Evolutionary conservation across 306 rosid genomes (phyloP), one percentile per base, ranked within the genome.

Genomic region (Heteromeles arbutifolia): DNA sequence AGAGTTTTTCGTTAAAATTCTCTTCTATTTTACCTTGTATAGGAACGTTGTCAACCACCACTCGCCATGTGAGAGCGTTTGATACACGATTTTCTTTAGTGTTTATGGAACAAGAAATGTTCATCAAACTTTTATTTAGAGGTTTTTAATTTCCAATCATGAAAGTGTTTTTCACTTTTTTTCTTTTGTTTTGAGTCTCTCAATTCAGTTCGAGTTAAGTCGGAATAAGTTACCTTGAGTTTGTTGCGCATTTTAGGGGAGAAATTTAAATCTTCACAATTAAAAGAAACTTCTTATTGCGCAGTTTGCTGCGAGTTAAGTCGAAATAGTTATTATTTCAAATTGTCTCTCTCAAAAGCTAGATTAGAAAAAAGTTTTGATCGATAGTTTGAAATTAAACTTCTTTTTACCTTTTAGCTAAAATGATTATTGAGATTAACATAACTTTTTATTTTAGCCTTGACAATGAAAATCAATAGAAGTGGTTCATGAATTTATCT

Each of bases 21-120:
- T n/a, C n/a, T n/a, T 59, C 21, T 67, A 75, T 85, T 48, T 82
- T 83, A 67, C 71, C 84, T 67, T 41, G 2, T 2, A 29, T 28
- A 9, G 78, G 83, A 64, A 83, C 68, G 19, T 4, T 25, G 21
- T 37, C 54, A 34, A n/a, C 4, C 50, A 58, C 82, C 91, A 85
- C 91, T 90, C 90, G 77, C 90, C 66, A 26, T 53, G 0, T 4
- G 2, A 63, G 29, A 6, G 73, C 63, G 58, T 26, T 57, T 34
- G 11, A n/a, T 29, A 8, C 61, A 56, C 26, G 9, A 5, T 15
- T 14, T 48, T 5, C 0, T 15, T 48, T 48, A 2, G 53, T 15
- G 19, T 48, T 15, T 15, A 6, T 15, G 21, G 54, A 48, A 15
- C 54, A 4, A 15, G 8, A 15, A 48, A 15, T 48, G 54, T 48